Base-by-base conservation (phyloP, 208 protist species). In the Trypanosomatidae sp. region DNA sequence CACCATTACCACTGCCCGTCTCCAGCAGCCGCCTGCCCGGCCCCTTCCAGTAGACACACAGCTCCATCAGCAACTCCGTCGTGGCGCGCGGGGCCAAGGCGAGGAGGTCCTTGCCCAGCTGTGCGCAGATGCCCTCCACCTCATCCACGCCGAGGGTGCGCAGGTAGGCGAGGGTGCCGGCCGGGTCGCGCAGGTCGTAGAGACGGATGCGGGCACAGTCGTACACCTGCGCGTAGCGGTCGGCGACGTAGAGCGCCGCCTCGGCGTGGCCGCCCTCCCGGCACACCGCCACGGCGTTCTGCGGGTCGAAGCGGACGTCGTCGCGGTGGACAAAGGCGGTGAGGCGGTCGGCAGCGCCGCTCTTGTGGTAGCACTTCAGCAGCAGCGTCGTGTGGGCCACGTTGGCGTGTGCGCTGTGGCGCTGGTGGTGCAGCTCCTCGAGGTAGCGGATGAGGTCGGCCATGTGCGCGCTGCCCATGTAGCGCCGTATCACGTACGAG, bases 291-390 rank as follows among this genome's bases (percentile, higher is more conserved):
- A 99, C 98, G 1, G 97, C 97, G 28, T 96, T 98, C 64, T 95
- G 90, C 0, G 98, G 85, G 46, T 99, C 97, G 74, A 98, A 98
- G 53, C 83, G 90, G 49, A 97, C 83, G 66, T 98, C 93, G 46
- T 86, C 77, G 47, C 84, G 79, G 66, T 89, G 94, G 68, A 99
- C 92, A 60, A 99, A 99, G 25, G 86, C 87, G 30, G 89, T 82
- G 6, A 99, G 79, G 62, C 96, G 92, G 36, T 70, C 80, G 10
- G 86, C 92, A 52, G 99, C 92, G 59, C 96, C 96, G 22, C 98
- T 81, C 72, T 99, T 98, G 36, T 96, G 98, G 87, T 99, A 99
- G 81, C 97, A 99, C 67, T 98, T 98, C 7, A 99, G 84, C 12
- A 99, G 83, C 22, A 99, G 86, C 9, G 98, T 99, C 0, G 98